Evolutionary conservation across 2,329 filamentous ascomycete genomes (phyloP), one percentile per base, ranked within the genome.

Genomic region (Tolypocladium capitatum): DNA sequence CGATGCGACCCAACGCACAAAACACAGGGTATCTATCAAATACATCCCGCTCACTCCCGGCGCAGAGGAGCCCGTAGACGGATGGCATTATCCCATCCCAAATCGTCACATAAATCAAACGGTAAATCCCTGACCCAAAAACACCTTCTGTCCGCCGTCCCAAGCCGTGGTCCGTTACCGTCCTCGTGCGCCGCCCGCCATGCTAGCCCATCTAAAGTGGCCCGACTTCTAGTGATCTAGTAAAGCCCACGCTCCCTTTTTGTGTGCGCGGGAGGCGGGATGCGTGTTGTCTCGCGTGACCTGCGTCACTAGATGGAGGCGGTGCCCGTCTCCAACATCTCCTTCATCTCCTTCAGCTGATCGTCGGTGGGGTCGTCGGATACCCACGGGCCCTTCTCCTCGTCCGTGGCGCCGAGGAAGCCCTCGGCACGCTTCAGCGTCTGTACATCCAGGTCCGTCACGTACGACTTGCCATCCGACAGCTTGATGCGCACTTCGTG

Each of bases 381-480:
- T 48, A 89, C 67, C 86, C 87, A 95, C 8, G 81, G 76, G 1
- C 90, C 91, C 65, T 88, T 90, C 73, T 96, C 90, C 56, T 91
- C 87, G 1, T 85, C 81, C 0, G 84, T 91, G 5, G 89, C 84
- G 51, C 74, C 75, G 56, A 83, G 81, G 60, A 97, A 83, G 28
- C 84, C 91, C 55, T 94, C 80, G n/a, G 90, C 88, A 31, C 91
- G 80, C 64, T 85, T 84, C 62, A 97, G 66, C 2, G 90, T 96
- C 70, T 92, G 84, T 45, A 96, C 80, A 60, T 97, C 92, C 41
- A 98, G 74, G 61, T 97, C 92, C 7, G 91, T 97, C 35, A 96
- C 83, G 62, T 94, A 97, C 1, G 79, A 75, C 59, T 84, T 81
- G 60, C 79, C 79, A 60, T 87, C 84, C 24, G 78, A 78, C 18